Evolutionary conservation across 164 flowering plant genomes (phyloP), one percentile per base, ranked within the genome.

Genomic region (Echeveria elegans): DNA sequence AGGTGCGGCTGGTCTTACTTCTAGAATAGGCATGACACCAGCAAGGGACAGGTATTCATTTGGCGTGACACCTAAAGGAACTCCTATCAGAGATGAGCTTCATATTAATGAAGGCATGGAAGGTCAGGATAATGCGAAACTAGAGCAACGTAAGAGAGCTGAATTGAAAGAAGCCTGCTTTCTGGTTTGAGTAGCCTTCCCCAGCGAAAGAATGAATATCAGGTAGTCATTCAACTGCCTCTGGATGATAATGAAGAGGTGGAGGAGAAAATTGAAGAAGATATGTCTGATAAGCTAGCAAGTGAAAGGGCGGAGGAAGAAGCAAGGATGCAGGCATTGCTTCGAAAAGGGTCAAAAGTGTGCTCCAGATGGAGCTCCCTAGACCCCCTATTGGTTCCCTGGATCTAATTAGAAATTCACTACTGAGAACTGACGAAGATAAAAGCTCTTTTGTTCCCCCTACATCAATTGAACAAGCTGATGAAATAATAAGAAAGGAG

Each of bases 391-490:
- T 77, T 74, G 85, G 86, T 73, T 85, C 99, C 29, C 40, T 95
- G 77, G 96, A 87, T n/a, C 82, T 89, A 32, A 84, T 95, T 65
- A 89, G 77, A 69, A 80, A 79, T 65, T 88, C 97, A 6, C 76
- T 95, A 82, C 65, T 81, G 61, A 85, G 79, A 72, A 73, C 90
- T 47, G 90, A 88, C 72, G 98, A 82, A 74, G 98, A 89, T 70
- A 91, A 89, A 76, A 95, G 97, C 71, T 88, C 99, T 53, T 85
- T 95, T 82, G 97, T 85, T 58, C 97, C 97, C 63, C 93, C 97
- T 68, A 95, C 96, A 37, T 37, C 69, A 21, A 79, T 89, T 79
- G 97, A 95, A 84, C 89, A 82, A 75, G 99, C 97, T 71, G 97
- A 95, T 83, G 97, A 95, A 74, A 75, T 86, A 77, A 74, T 92